phyloP scores from a whole-genome alignment of 202 grass and related monocot genomes.

The Eragrostis tef region DNA sequence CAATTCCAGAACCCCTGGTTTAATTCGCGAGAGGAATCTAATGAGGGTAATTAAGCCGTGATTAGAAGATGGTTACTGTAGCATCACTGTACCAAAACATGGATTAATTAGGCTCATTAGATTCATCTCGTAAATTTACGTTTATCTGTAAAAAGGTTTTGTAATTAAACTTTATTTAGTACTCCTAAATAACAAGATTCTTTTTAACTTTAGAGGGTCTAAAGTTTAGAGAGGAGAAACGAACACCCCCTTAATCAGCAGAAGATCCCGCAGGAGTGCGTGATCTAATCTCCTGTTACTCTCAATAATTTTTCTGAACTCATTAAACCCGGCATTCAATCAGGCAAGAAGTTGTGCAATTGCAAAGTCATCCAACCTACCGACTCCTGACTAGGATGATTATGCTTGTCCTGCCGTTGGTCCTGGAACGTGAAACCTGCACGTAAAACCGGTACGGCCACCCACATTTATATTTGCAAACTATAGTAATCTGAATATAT shows the following conservation, averaged over 20 bases:
- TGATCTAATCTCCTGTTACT: conserved; percentile 5
- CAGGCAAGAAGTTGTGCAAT: not conserved
- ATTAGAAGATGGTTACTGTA: too few species aligned
- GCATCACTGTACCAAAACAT: too few species aligned
- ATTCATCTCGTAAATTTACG: too few species aligned
- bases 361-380: not conserved
- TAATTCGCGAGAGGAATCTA: too few species aligned
- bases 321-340: not conserved
- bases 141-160: too few species aligned
- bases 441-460: conserved; percentile 2
- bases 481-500: not conserved
- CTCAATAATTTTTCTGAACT: not conserved
- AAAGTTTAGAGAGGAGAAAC: too few species aligned
- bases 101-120: too few species aligned
- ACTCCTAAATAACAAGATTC: too few species aligned
- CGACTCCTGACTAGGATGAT: not conserved
- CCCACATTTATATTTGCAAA: not conserved
- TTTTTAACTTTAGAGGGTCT: too few species aligned
- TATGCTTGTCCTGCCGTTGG: conserved; percentile 4
- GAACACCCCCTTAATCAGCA: conserved; percentile 8
- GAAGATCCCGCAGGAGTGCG: not conserved
- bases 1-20: too few species aligned
- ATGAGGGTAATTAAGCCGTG: too few species aligned
- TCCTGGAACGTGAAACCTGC: not conserved
- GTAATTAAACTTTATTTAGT: too few species aligned